A percentile compares a stretch with the other conserved stretches of the same genome.
Conservation (phyloP, 2,329 filamentous ascomycete species). For the Emmonsiellopsis sp. region DNA sequence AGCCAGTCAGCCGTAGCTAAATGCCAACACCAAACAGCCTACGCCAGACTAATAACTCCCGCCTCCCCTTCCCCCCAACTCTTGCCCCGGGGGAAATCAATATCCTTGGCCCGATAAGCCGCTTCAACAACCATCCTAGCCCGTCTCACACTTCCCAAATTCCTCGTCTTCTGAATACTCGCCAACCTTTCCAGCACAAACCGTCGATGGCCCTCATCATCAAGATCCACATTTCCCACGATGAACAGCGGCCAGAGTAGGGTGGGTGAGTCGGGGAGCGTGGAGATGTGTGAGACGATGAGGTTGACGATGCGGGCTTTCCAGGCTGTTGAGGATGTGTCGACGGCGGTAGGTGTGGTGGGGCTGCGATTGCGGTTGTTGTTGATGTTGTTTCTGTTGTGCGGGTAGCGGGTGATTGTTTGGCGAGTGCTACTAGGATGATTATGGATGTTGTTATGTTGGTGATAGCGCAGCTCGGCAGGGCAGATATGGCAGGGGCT, state of each 20-base stretch:
- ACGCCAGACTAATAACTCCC: constrained; percentile 10
- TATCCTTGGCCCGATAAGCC: constrained; percentile 13
- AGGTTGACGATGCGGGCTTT: constrained; percentile 10
- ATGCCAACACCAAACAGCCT: constrained; percentile 7
- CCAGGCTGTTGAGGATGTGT: constrained; percentile 3
- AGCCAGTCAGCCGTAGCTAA: too few species aligned
- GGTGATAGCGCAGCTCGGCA: not conserved
- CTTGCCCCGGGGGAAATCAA: constrained; percentile 9
- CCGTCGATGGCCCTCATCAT: constrained; percentile 17
- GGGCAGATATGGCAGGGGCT: constrained; percentile 1
- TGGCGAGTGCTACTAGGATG: not conserved
- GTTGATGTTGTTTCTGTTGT: not conserved
- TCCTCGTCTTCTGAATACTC: constrained; percentile 15
- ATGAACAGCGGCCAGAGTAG: constrained; percentile 18
- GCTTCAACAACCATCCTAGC: constrained; percentile 15
- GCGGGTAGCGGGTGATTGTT: not conserved
- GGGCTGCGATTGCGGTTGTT: not conserved
- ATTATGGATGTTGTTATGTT: not conserved
- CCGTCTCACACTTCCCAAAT: constrained; percentile 20
- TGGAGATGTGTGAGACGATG: constrained; percentile 15
- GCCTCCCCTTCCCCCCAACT: constrained; percentile 6
- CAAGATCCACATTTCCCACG: constrained; percentile 16
- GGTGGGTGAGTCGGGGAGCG: constrained; percentile 14
- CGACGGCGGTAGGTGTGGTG: not conserved
- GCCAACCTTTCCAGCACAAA: constrained; percentile 21